Percentiles rank a stretch among this genome's conserved stretches.
These are phyloP conservation scores for Nicotiana benthamiana DNA, from an alignment of 257 asterid genomes.

Conservation along the genomic window DNA sequence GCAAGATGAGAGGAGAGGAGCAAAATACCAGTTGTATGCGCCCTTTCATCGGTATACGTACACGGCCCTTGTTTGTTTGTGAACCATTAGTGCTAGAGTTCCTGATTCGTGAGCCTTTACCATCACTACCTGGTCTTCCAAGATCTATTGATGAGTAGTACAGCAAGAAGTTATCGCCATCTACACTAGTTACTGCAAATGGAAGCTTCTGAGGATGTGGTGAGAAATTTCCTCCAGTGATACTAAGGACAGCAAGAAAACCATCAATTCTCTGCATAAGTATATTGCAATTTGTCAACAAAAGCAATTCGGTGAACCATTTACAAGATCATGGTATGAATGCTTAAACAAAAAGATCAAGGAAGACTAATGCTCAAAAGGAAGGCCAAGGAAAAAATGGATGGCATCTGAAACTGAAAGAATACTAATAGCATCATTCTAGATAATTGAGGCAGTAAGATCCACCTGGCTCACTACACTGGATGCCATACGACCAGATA, in stretches of 20 bases:
- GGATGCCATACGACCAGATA: constrained; percentile 85
- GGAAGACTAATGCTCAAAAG: constrained; percentile 4
- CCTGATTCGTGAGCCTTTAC: constrained; percentile 53
- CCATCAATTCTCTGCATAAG: constrained; percentile 77
- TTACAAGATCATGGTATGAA: neutral
- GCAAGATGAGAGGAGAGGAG: neutral
- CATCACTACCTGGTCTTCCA: constrained; percentile 35
- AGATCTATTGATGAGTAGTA: constrained; percentile 84
- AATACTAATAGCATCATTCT: neutral
- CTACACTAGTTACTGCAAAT: constrained; percentile 74
- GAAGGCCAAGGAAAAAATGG: neutral
- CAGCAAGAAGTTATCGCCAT: constrained; percentile 67
- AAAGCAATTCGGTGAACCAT: neutral
- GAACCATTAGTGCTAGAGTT: constrained; percentile 61
- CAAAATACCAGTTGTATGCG: constrained; percentile 70
- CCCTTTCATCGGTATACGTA: constrained; percentile 85
- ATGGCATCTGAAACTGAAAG: neutral
- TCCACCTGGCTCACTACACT: constrained; percentile 61
- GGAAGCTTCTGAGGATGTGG: constrained; percentile 91
- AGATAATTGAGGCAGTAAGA: constrained; percentile 2
- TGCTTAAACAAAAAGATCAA: neutral
- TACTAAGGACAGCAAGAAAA: constrained; percentile 75
- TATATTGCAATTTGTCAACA: neutral
- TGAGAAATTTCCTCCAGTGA: constrained; percentile 79
- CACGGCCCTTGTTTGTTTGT: constrained; percentile 42